These are phyloP conservation scores for Backusella sp. DNA, from an alignment of 192 early-diverging fungal species.

Conservation along the genomic window DNA sequence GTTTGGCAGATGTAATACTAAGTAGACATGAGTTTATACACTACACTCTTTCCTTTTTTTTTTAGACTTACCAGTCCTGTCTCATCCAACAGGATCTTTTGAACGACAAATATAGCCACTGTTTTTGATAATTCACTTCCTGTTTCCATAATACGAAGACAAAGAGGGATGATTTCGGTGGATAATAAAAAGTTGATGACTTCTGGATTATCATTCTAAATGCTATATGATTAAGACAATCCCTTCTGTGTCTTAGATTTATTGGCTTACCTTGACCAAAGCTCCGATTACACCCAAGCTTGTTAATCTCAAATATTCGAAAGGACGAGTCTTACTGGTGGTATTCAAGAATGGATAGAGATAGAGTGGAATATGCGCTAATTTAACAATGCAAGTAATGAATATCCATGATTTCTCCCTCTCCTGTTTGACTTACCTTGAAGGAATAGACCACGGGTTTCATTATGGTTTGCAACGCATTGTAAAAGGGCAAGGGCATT, in stretches of 20 bases:
- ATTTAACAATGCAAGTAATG: neutral
- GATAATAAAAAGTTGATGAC: slow-evolving; percentile 93
- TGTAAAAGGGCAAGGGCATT: slow-evolving; percentile 96
- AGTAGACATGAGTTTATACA: slow-evolving; percentile 23
- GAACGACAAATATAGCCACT: slow-evolving; percentile 98
- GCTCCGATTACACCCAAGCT: slow-evolving; percentile 96
- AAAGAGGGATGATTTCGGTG: slow-evolving; percentile 98
- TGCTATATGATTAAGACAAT: too few species aligned
- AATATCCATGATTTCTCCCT: neutral
- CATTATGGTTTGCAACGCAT: slow-evolving; percentile 92
- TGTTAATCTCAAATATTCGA: slow-evolving; percentile 94
- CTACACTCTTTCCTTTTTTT: slow-evolving; percentile 18
- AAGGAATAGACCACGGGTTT: slow-evolving; percentile 84
- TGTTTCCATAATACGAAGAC: slow-evolving; percentile 97
- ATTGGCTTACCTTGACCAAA: slow-evolving; percentile 76
- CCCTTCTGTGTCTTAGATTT: neutral
- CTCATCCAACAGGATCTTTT: slow-evolving; percentile 94
- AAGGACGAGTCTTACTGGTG: slow-evolving; percentile 89
- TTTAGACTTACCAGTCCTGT: slow-evolving; percentile 73
- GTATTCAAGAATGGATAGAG: slow-evolving; percentile 99
- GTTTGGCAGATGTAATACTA: slow-evolving; percentile 83
- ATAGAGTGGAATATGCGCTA: slow-evolving; percentile 92
- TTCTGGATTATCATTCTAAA: slow-evolving; percentile 87
- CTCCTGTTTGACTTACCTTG: slow-evolving; percentile 55
- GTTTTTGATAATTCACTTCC: slow-evolving; percentile 96